Evolutionary conservation across 768 basidiomycete genomes (phyloP), one percentile per base, ranked within the genome.

Genomic region (Coprinellus aureogranulatus): DNA sequence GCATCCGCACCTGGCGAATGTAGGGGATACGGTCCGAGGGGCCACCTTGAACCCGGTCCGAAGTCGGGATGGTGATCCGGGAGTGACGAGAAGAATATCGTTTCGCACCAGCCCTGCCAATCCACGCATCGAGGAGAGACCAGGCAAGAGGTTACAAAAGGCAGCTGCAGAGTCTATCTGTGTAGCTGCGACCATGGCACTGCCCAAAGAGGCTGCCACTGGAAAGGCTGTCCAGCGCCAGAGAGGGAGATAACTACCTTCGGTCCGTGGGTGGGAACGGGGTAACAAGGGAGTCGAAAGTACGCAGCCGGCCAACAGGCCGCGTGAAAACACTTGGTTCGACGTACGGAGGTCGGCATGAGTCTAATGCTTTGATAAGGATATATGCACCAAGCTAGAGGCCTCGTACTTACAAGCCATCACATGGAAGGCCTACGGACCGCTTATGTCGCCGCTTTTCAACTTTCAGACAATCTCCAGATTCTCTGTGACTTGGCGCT

Each of bases 401-500:
- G 34, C 6, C 8, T 34, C 34, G 34, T 34, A 34, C 34, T 34
- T 34, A 34, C 34, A 6, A 34, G 34, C 34, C 34, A 34, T 14
- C 34, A 34, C 14, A 6, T 14, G 16, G 6, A 20, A n/a, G 48
- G 48, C 28, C n/a, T 26, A 18, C 42, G 14, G 9, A 28, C 48
- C 22, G n/a, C n/a, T 49, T 10, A 25, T 20, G 30, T 25, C 16
- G 27, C 48, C 48, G 26, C 31, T 5, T 1, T 23, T 40, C 28
- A 54, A 28, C 60, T 58, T 61, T 79, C 80, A n/a, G 18, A 90
- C 77, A 42, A 87, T 68, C 64, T 87, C 86, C 45, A 92, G 71
- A 54, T 79, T 79, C 59, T 84, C 81, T 46, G 94, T 74, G 47
- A 98, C 80, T 65, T 86, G 85, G 57, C 83, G 76, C 71, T 98